A percentile compares a stretch with the other conserved stretches of the same genome.
Conservation (phyloP, 805 yeast species). For the Nakazawaea anatomiae region DNA sequence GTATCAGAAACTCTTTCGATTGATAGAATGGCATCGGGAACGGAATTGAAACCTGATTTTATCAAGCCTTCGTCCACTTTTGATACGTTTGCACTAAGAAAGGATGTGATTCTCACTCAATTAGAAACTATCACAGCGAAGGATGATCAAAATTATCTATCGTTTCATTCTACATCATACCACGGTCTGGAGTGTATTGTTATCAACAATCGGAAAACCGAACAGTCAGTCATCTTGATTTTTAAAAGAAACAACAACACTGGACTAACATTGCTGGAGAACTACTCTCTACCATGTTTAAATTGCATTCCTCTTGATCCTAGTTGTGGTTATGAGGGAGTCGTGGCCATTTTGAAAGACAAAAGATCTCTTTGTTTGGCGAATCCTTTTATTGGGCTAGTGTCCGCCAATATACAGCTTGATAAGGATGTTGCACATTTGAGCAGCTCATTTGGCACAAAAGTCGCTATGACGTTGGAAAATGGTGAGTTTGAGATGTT, state of each 20-base stretch:
- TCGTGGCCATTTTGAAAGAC: conserved; percentile 35
- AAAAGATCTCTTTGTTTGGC: conserved; percentile 32
- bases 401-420: conserved; percentile 28
- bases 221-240: conserved; percentile 44
- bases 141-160: conserved; percentile 24
- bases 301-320: conserved; percentile 35
- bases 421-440: conserved; percentile 16
- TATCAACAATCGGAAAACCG: conserved; percentile 36
- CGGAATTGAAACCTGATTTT: conserved; percentile 23
- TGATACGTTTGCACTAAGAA: conserved; percentile 37
- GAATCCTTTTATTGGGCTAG: conserved; percentile 52
- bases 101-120: conserved; percentile 67
- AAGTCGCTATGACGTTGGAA: conserved; percentile 17
- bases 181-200: conserved; percentile 59
- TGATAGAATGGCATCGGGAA: conserved; percentile 40
- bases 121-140: conserved; percentile 37
- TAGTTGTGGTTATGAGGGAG: conserved; percentile 33
- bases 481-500: conserved; percentile 22
- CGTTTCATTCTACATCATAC: conserved; percentile 32
- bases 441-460: conserved; percentile 17
- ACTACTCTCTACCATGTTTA: conserved; percentile 4
- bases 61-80: conserved; percentile 14
- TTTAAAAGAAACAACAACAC: conserved; percentile 30
- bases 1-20: conserved; percentile 34
- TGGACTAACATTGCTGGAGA: conserved; percentile 1